Percentiles rank a stretch among this genome's conserved stretches.
phyloP scores from a whole-genome alignment of 2,329 filamentous ascomycete species.

The Cadophora luteo-olivacea region DNA sequence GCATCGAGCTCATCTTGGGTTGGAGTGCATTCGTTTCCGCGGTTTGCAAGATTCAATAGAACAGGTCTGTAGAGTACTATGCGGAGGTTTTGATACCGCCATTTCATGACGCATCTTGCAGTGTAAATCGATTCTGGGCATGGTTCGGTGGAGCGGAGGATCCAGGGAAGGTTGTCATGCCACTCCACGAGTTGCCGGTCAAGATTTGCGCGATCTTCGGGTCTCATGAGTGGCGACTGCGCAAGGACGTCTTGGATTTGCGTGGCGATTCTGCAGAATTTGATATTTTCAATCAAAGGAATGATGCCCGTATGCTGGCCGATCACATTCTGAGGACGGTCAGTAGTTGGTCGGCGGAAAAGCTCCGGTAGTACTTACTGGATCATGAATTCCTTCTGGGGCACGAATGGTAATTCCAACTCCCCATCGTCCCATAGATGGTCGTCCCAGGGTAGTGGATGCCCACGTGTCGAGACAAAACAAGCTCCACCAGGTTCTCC shows the following conservation, averaged over 20 bases:
- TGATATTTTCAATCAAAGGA: constrained; percentile 76
- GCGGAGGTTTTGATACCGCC: constrained; percentile 80
- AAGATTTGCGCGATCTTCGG: constrained; percentile 68
- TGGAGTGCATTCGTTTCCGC: constrained; percentile 34
- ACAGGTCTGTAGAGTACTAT: constrained; percentile 78
- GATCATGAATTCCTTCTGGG: constrained; percentile 53
- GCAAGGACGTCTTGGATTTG: constrained; percentile 79
- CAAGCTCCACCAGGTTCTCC: constrained; percentile 77
- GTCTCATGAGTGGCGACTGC: constrained; percentile 69
- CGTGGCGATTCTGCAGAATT: constrained; percentile 81
- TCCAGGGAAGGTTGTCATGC: constrained; percentile 73
- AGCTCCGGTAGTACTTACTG: constrained; percentile 34
- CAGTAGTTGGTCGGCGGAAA: constrained; percentile 23
- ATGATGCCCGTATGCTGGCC: constrained; percentile 69
- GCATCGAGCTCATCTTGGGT: constrained; percentile 70
- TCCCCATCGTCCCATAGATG: constrained; percentile 71
- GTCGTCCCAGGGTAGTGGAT: constrained; percentile 72
- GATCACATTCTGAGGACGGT: constrained; percentile 50
- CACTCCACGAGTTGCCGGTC: constrained; percentile 74
- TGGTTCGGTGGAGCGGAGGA: constrained; percentile 67
- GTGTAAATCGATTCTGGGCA: constrained; percentile 75
- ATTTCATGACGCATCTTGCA: constrained; percentile 78
- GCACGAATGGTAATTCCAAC: constrained; percentile 70
- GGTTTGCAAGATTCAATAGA: constrained; percentile 66
- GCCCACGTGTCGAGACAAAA: constrained; percentile 80